A percentile compares a stretch with the other conserved stretches of the same genome.
phyloP scores from a whole-genome alignment of 306 rosid species.

The Myrica gale region DNA sequence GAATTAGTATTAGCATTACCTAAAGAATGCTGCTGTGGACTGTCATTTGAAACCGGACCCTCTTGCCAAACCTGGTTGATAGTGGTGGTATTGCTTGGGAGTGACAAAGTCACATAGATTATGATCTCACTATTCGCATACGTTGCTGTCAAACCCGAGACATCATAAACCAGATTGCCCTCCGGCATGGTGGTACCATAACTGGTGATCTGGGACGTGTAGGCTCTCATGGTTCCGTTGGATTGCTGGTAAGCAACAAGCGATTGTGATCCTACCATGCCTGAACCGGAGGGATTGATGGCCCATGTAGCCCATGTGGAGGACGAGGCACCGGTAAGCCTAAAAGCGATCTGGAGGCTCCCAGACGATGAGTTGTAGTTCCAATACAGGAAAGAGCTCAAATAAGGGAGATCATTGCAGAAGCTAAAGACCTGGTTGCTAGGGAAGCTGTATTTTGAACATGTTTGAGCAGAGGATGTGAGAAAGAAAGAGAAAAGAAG shows the following conservation, averaged over 20 bases:
- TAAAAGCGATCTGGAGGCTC: constrained; percentile 52
- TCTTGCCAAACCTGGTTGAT: constrained; percentile 71
- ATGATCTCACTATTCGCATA: constrained; percentile 38
- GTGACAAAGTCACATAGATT: constrained; percentile 46
- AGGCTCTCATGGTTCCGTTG: constrained; percentile 19
- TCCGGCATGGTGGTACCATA: neutral
- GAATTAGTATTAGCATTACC: constrained; percentile 9
- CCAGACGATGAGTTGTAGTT: constrained; percentile 33
- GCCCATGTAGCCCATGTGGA: constrained; percentile 75
- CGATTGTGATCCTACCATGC: constrained; percentile 57
- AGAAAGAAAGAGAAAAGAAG: constrained; percentile 31
- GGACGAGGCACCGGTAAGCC: constrained; percentile 37
- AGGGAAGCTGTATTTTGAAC: constrained; percentile 28
- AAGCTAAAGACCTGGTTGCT: constrained; percentile 24
- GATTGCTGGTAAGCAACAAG: constrained; percentile 49
- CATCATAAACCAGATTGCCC: constrained; percentile 30
- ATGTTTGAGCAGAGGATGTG: constrained; percentile 52
- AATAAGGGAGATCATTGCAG: constrained; percentile 50
- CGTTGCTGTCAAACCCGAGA: constrained; percentile 25
- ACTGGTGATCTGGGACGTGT: constrained; percentile 21
- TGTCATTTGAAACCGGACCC: constrained; percentile 40
- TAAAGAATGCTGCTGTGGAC: neutral
- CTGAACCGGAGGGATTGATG: constrained; percentile 36
- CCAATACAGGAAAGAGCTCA: constrained; percentile 67
- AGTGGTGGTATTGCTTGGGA: constrained; percentile 26